phyloP scores from a whole-genome alignment of 2,329 filamentous ascomycete genomes.

The Colletotrichum tofieldiae region DNA sequence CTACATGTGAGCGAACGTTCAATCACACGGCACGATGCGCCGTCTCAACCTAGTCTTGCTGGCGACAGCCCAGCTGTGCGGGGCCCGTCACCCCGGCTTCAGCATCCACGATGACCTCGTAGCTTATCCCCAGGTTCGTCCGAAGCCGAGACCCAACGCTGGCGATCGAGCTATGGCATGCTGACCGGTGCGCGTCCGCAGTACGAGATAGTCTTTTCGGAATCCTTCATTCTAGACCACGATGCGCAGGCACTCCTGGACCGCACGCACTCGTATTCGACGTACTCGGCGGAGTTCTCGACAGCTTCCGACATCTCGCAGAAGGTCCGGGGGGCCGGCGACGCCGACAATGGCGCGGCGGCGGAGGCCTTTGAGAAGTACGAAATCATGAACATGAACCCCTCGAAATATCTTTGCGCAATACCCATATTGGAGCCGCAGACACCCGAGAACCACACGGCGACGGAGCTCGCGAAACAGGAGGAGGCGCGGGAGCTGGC shows the following conservation, averaged over 20 bases:
- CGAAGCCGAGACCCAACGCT: conserved; percentile 44
- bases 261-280: conserved; percentile 52
- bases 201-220: conserved; percentile 86
- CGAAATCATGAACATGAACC: conserved; percentile 81
- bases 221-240: conserved; percentile 79
- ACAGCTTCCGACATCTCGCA: conserved; percentile 59
- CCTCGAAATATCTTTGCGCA: conserved; percentile 85
- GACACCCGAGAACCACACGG: conserved; percentile 73
- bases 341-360: conserved; percentile 47
- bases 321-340: conserved; percentile 53
- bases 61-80: conserved; percentile 60
- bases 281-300: conserved; percentile 58
- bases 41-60: conserved; percentile 63
- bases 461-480: conserved; percentile 76
- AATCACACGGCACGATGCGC: conserved; percentile 64
- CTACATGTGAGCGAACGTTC: conserved; percentile 53
- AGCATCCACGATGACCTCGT: conserved; percentile 91
- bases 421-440: conserved; percentile 79
- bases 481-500: conserved; percentile 87
- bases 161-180: conserved; percentile 3
- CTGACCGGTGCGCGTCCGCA: conserved; percentile 54
- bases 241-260: conserved; percentile 77
- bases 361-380: conserved; percentile 66
- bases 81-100: conserved; percentile 73
- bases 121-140: conserved; percentile 84